Base-by-base conservation (phyloP, 1,139 yeast genomes). In the Debaryomyces fabryi region DNA sequence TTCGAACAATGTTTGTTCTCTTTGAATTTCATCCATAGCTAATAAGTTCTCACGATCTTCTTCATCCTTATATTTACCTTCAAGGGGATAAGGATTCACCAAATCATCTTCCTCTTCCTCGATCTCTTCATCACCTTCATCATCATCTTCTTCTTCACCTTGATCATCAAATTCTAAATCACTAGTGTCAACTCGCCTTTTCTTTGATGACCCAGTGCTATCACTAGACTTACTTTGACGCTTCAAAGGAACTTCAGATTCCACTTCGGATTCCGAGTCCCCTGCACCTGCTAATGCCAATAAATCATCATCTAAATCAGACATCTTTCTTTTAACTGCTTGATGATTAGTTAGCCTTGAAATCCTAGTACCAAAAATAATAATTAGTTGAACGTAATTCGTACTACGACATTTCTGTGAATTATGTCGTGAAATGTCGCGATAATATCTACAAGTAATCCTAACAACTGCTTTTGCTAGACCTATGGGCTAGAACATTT, bases 1-100 rank as follows among this genome's bases (percentile, higher is more conserved):
- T 52, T 93, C 98, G 59, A 89, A 95, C 52, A 93, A 79, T 50
- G 90, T 82, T 58, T 88, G 85, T 72, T 93, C 99, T 61, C 98
- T 85, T 60, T 88, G 88, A 65, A 93, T 82, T 74, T 95, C 99
- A 51, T 93, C 96, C 84, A 93, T 79, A 1, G 78, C 76, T 60
- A 86, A 84, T 55, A 93, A 72, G 45, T 63, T 63, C 5, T 72
- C 83, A 51, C 90, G 78, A 67, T 95, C 99, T 7, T 74, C 77
- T 50, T 85, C 96, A 66, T 91, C 88, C 60, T 84, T 88, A 72
- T 85, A 93, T 62, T 90, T 90, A 13, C 96, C 96, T 63, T 91
- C 97, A 49, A 93, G 70, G 2, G 99, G 99, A 65, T 92, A 93
- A 6, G 98, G 99, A 57, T 78, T 80, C 34, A 71, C 64, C 56